Conservation (phyloP, 257 asterid genomes). For the Marsdenia floribunda region DNA sequence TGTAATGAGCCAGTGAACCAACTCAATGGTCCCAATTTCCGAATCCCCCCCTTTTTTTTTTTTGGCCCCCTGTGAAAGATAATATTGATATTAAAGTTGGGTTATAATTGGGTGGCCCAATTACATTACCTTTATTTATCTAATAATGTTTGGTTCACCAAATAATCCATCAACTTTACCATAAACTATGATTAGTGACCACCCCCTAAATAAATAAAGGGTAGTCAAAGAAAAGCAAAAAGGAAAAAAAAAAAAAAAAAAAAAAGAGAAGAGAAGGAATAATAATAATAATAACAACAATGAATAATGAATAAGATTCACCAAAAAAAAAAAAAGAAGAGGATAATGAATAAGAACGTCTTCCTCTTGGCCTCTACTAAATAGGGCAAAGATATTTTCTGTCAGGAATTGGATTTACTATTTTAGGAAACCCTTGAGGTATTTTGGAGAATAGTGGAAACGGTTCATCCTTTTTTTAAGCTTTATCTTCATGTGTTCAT, state of each 20-base stretch:
- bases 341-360: too few species aligned
- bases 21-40: background rate
- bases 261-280: too few species aligned
- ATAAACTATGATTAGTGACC: background rate
- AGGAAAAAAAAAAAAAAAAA: too few species aligned
- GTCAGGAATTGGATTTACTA: background rate
- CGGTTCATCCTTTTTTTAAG: background rate
- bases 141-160: background rate
- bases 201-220: background rate
- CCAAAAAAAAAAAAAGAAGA: background rate
- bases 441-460: background rate
- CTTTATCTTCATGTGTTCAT: background rate
- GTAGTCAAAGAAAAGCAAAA: too few species aligned
- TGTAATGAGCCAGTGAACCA: background rate
- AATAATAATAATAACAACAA: too few species aligned
- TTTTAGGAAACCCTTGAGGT: background rate
- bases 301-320: too few species aligned
- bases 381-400: too few species aligned
- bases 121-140: background rate
- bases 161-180: background rate
- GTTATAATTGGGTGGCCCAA: background rate
- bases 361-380: too few species aligned
- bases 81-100: background rate
- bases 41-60: background rate
- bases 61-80: too few species aligned